phyloP scores from a whole-genome alignment of 495 filamentous ascomycete genomes.

The Penicillium lividum region DNA sequence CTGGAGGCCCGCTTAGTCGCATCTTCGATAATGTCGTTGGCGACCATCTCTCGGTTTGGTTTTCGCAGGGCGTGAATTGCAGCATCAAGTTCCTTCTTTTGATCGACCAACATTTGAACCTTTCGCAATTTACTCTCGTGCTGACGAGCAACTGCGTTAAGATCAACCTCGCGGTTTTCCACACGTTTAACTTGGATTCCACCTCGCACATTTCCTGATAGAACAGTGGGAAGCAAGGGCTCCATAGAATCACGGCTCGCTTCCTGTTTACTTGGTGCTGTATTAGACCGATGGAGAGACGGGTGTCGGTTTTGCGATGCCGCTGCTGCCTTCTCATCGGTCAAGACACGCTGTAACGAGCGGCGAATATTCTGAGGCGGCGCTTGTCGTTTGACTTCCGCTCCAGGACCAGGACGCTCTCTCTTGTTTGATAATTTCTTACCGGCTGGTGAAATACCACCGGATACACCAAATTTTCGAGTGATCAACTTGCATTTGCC shows the following conservation, averaged over 20 bases:
- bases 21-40: constrained; percentile 68
- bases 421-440: constrained; percentile 32
- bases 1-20: constrained; percentile 59
- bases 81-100: constrained; percentile 75
- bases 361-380: constrained; percentile 50
- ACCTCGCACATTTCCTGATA: constrained; percentile 43
- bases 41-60: constrained; percentile 80
- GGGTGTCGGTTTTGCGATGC: constrained; percentile 35
- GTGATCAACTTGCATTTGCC: constrained; percentile 77
- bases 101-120: constrained; percentile 64
- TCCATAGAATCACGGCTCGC: constrained; percentile 36
- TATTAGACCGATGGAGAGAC: constrained; percentile 31
- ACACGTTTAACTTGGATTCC: constrained; percentile 61
- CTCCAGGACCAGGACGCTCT: constrained; percentile 51
- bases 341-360: constrained; percentile 68
- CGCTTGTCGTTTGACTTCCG: constrained; percentile 53
- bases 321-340: constrained; percentile 58
- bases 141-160: constrained; percentile 55
- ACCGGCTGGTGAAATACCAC: constrained; percentile 58
- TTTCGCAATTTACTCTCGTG: constrained; percentile 68
- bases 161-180: constrained; percentile 68
- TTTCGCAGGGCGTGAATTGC: constrained; percentile 83
- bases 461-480: constrained; percentile 81
- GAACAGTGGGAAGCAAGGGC: constrained; percentile 34
- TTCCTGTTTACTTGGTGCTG: constrained; percentile 66